Conservation (phyloP, 495 filamentous ascomycete species). For the Elasticomyces elasticus region DNA sequence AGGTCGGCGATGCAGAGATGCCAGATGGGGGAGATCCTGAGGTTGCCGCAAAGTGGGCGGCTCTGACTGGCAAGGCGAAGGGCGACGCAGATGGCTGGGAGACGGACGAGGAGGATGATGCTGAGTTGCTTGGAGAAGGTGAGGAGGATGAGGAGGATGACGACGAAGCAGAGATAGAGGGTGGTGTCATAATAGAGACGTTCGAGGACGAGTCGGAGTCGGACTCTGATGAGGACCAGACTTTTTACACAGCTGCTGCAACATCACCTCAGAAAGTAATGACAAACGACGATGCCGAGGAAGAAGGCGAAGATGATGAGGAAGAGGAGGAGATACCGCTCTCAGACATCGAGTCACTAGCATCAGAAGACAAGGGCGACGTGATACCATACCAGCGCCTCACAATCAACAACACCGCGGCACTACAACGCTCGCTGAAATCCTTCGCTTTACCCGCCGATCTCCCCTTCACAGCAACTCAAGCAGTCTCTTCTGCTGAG, state of each 20-base stretch:
- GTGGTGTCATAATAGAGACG: conserved; percentile 12
- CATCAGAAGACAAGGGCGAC: conserved; percentile 73
- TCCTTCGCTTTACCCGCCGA: conserved; percentile 58
- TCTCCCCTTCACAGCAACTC: conserved; percentile 56
- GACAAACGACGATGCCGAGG: conserved; percentile 23
- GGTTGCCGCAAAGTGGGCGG: conserved; percentile 9
- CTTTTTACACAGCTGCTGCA: conserved; percentile 8
- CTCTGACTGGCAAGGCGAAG: conserved; percentile 6
- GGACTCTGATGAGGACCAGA: conserved; percentile 18
- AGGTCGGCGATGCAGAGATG: too few species aligned
- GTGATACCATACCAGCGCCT: conserved; percentile 80
- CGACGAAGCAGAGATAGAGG: conserved; percentile 22
- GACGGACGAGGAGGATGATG: conserved; percentile 26
- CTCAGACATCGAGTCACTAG: conserved; percentile 68
- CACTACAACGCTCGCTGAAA: conserved; percentile 63
- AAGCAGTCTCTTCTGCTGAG: conserved; percentile 46
- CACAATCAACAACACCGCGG: conserved; percentile 92
- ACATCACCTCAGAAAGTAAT: conserved; percentile 38
- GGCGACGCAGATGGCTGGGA: conserved; percentile 28
- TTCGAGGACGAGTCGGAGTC: conserved; percentile 20
- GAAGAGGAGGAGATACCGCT: conserved; percentile 59
- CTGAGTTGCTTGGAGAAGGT: conserved; percentile 4
- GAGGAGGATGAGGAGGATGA: conserved; percentile 21
- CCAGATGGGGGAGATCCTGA: too few species aligned
- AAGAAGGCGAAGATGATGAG: conserved; percentile 31